Evolutionary conservation across 768 basidiomycete genomes (phyloP), one percentile per base, ranked within the genome.

Genomic region (Pholiota molesta): DNA sequence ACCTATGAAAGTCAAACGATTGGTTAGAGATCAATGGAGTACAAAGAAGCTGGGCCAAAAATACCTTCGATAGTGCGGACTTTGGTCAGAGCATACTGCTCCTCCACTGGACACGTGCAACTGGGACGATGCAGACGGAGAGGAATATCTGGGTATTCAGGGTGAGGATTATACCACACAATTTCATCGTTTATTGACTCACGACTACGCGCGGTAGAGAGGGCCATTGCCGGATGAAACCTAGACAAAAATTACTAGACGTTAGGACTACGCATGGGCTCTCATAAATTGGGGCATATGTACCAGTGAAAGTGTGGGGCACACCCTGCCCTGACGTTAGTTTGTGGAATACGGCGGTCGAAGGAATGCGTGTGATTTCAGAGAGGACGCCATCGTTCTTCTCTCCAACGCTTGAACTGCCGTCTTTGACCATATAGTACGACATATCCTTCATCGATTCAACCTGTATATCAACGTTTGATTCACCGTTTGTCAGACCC

Each of bases 211-310:
- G 77, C 35, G 89, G 89, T 17, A 91, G 78, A 17, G 87, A 82
- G 21, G 88, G 88, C 85, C 87, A 87, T 67, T 84, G 87, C 3
- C 83, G 79, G 31, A 89, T 74, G 69, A 89, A 87, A 1, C 83
- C 85, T 79, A 31, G 51, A 21, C 31, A n/a, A 52, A 14, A 23
- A 35, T 19, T 8, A 33, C 1, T 16, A 57, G 29, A 29, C 14
- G 53, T 53, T 44, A 17, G 61, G 53, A n/a, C 11, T 37, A 37
- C 11, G 13, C 5, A 13, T 37, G 14, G 13, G 35, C 35, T 26
- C 13, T 35, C 40, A 39, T 5, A 31, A 9, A 45, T 31, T 11
- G 1, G 28, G 19, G 8, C 29, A 58, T 45, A 67, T 69, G 57
- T 59, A 82, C 83, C 79, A 55, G 81, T 77, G 62, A 90, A 91